phyloP scores from a whole-genome alignment of 176 grass and related monocot species.

The Zea mays region DNA sequence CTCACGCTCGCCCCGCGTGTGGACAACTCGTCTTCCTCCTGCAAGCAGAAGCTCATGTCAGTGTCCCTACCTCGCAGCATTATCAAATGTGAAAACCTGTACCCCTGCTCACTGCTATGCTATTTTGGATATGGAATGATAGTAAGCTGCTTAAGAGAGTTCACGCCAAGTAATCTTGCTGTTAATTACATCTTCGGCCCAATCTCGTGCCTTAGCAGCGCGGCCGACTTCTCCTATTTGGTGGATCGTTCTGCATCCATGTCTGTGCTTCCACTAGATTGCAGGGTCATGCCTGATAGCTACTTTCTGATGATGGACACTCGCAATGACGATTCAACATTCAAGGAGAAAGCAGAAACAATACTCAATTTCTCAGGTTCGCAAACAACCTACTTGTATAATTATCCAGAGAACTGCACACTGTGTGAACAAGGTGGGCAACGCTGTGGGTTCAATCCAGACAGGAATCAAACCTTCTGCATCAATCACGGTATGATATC shows the following conservation, averaged over 20 bases:
- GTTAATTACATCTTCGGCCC: neutral
- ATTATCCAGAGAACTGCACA: neutral
- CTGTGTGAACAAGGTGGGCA: neutral
- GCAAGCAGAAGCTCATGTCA: conserved; percentile 27
- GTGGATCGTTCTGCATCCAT: neutral
- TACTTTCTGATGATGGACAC: neutral
- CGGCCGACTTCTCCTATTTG: neutral
- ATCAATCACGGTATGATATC: conserved; percentile 10
- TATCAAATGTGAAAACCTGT: neutral
- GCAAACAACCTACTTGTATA: neutral
- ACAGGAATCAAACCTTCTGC: conserved; percentile 31
- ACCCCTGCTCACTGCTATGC: neutral
- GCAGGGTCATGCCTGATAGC: neutral
- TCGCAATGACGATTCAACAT: fast-evolving
- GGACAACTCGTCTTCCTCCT: conserved; percentile 4
- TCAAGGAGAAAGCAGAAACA: neutral
- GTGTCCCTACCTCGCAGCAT: neutral
- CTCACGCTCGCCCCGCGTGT: neutral
- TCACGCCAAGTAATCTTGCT: neutral
- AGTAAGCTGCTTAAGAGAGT: conserved; percentile 31
- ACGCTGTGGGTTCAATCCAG: conserved; percentile 18
- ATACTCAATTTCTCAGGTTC: conserved; percentile 14
- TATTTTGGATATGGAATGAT: neutral
- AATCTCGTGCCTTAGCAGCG: neutral
- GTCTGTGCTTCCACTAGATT: neutral